Evolutionary conservation across 192 early-diverging fungal genomes (phyloP).

Genomic region (Backusella liffmaniae): DNA sequence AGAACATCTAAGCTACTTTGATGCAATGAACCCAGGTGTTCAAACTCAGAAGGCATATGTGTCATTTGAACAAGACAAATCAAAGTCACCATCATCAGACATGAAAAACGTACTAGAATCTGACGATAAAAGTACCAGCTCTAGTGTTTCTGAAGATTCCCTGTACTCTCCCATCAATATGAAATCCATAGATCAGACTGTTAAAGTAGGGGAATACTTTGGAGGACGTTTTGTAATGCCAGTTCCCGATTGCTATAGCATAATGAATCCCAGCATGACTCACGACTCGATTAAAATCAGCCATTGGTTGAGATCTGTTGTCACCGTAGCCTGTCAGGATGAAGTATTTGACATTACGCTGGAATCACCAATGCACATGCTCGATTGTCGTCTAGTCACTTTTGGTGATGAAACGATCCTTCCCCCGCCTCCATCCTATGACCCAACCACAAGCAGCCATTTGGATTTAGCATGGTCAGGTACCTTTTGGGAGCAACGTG

Average conservation of each 20-base stretch:
- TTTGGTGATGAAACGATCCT: slow-evolving; percentile 29
- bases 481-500: slow-evolving; percentile 29
- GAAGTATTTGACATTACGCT: slow-evolving; percentile 10
- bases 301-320: slow-evolving; percentile 23
- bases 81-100: not conserved
- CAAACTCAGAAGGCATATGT: not conserved
- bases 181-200: slow-evolving; percentile 18
- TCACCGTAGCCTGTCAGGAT: slow-evolving; percentile 9
- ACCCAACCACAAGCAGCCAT: not conserved
- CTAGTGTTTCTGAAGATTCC: not conserved
- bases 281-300: slow-evolving; percentile 12
- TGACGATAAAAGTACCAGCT: not conserved
- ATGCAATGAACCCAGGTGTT: not conserved
- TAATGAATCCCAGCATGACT: slow-evolving; percentile 24
- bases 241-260: slow-evolving; percentile 22
- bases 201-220: slow-evolving; percentile 23
- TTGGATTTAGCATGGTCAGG: not conserved
- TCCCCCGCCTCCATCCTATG: slow-evolving; percentile 24
- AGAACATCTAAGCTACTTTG: not conserved
- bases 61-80: not conserved
- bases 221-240: slow-evolving; percentile 30
- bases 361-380: slow-evolving; percentile 23
- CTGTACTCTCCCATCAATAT: slow-evolving; percentile 15
- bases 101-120: not conserved
- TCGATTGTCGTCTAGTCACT: slow-evolving; percentile 29